These are phyloP conservation scores for Hypoxylon intermedium DNA, from an alignment of 495 filamentous ascomycete genomes.

Conservation along the genomic window DNA sequence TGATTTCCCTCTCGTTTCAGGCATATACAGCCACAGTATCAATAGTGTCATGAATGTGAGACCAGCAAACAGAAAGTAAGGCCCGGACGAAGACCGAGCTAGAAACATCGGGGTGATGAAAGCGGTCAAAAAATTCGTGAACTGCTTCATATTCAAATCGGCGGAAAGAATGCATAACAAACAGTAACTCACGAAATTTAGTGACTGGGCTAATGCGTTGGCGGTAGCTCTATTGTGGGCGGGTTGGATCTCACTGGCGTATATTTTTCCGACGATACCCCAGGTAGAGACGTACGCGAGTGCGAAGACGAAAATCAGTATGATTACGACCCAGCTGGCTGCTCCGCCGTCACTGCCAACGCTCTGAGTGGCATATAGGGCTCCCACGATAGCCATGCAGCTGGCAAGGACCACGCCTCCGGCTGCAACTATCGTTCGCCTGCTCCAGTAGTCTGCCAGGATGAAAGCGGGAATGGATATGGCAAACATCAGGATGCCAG, in stretches of 20 bases:
- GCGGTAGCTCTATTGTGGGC: conserved; percentile 60
- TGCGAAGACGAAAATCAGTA: conserved; percentile 54
- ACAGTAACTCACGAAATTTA: too few relatives aligned
- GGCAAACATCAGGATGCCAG: too few relatives aligned
- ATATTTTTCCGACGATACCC: conserved; percentile 64
- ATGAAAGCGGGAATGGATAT: conserved; percentile 53
- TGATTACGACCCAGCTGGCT: conserved; percentile 64
- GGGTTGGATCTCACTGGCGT: conserved; percentile 65
- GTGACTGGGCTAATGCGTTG: conserved; percentile 20
- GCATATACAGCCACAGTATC: too few relatives aligned
- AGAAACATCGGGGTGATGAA: conserved; percentile 69
- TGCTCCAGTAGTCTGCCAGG: conserved; percentile 68
- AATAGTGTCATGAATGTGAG: conserved; percentile 21
- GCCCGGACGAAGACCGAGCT: conserved; percentile 60
- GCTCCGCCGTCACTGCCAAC: conserved; percentile 55
- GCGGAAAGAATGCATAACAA: conserved; percentile 37
- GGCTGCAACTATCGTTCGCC: conserved; percentile 62
- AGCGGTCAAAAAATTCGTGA: conserved; percentile 68
- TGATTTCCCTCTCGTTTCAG: too few relatives aligned
- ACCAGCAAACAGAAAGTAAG: conserved; percentile 68
- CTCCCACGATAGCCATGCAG: conserved; percentile 48
- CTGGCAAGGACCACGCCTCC: conserved; percentile 60
- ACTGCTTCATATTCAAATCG: conserved; percentile 47
- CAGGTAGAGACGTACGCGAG: conserved; percentile 53
- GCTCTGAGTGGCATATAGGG: conserved; percentile 55